Conservation (phyloP, 805 yeast species). For the Saccharomycopsis olivae region DNA sequence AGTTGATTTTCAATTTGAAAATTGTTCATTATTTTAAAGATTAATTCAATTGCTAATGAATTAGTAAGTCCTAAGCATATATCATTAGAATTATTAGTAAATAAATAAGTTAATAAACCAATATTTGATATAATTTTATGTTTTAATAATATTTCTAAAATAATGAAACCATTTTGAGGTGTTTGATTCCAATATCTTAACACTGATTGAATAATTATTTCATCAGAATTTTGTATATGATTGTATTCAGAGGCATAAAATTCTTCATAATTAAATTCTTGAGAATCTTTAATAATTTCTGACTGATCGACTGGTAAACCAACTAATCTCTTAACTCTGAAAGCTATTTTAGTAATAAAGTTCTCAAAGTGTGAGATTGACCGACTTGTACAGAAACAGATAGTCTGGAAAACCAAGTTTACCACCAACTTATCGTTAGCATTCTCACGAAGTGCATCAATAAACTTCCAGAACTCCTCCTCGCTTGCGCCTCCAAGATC, state of each 20-base stretch:
- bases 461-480: constrained; percentile 25
- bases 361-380: constrained; percentile 70
- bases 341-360: constrained; percentile 33
- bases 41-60: constrained; percentile 10
- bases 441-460: constrained; percentile 23
- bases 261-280: constrained; percentile 24
- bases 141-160: constrained; percentile 41
- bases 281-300: constrained; percentile 15
- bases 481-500: constrained; percentile 17
- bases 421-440: constrained; percentile 38
- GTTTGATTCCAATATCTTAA: constrained; percentile 55
- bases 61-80: constrained; percentile 3
- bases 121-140: constrained; percentile 32
- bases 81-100: constrained; percentile 18
- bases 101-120: constrained; percentile 34
- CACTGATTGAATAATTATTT: constrained; percentile 45
- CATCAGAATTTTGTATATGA: constrained; percentile 6
- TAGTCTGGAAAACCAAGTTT: constrained; percentile 54
- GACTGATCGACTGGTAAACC: constrained; percentile 20
- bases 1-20: too few species aligned
- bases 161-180: constrained; percentile 53
- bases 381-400: constrained; percentile 78
- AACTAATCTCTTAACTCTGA: constrained; percentile 19
- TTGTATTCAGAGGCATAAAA: constrained; percentile 3
- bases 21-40: too few species aligned